Conservation (phyloP, 2,329 filamentous ascomycete species). For the Diaporthe citri region DNA sequence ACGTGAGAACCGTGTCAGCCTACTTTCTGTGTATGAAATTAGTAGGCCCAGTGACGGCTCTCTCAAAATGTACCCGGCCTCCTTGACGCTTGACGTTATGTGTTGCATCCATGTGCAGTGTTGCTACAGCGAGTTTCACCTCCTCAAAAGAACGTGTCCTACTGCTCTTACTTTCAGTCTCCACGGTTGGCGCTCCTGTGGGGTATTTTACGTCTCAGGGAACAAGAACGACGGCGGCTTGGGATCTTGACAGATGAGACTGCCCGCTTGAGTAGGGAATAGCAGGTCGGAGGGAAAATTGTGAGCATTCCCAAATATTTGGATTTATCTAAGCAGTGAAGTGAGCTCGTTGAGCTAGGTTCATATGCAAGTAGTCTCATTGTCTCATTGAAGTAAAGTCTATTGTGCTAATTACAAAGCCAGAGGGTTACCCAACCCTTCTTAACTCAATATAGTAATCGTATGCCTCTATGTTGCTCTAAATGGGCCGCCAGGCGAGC, state of each 20-base stretch:
- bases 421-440: background rate
- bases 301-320: background rate
- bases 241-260: background rate
- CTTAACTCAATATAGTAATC: background rate
- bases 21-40: background rate
- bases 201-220: too few species aligned
- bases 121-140: too few species aligned
- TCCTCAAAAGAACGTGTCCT: background rate
- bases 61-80: too few species aligned
- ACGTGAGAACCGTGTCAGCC: too few species aligned
- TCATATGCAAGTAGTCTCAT: background rate
- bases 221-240: too few species aligned
- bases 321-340: background rate
- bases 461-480: slow-evolving; percentile 1
- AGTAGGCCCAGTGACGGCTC: too few species aligned
- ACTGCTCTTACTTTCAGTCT: background rate
- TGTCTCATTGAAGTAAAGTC: background rate
- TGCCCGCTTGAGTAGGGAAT: background rate
- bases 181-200: background rate
- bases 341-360: too few species aligned
- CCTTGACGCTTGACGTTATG: background rate
- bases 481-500: slow-evolving; percentile 21
- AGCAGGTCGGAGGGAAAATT: background rate
- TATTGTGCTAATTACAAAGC: slow-evolving; percentile 24
- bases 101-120: too few species aligned